Evolutionary conservation across 73 alveolate species (phyloP).

Genomic region (Symbiodinium pilosum): DNA sequence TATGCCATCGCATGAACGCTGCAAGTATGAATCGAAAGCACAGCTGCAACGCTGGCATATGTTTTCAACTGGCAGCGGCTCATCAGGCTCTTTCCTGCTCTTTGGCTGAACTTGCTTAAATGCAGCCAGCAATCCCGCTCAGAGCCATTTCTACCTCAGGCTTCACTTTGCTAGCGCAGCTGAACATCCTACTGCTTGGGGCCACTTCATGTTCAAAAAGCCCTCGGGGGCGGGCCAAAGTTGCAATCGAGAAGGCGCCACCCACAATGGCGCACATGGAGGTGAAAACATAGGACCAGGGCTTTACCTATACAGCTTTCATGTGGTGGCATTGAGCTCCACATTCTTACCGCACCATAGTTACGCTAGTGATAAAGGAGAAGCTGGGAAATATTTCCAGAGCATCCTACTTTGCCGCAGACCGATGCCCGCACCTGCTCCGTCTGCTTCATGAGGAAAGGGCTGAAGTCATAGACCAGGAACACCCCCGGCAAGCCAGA

Average conservation of each 20-base stretch:
- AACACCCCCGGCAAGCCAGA: slow-evolving; percentile 95
- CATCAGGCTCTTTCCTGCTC: not conserved
- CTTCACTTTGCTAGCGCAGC: not conserved
- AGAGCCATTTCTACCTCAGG: slow-evolving; percentile 87
- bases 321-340: too few relatives aligned
- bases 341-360: too few relatives aligned
- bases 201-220: not conserved
- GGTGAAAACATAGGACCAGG: slow-evolving; percentile 93
- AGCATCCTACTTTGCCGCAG: not conserved
- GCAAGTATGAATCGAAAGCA: not conserved
- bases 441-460: slow-evolving; percentile 84
- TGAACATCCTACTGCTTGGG: not conserved
- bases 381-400: too few relatives aligned
- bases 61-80: too few relatives aligned
- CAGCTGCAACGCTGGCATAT: too few relatives aligned
- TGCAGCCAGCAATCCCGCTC: slow-evolving; percentile 56
- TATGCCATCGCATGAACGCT: too few relatives aligned
- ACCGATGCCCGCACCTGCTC: slow-evolving; percentile 22
- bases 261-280: slow-evolving; percentile 92
- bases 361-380: too few relatives aligned
- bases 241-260: slow-evolving; percentile 88
- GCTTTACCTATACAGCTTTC: slow-evolving; percentile 22
- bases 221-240: slow-evolving; percentile 7
- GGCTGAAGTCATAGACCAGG: slow-evolving; percentile 92
- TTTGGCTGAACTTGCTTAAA: not conserved